Evolutionary conservation across 495 filamentous ascomycete species (phyloP), one percentile per base, ranked within the genome.

Genomic region (Coniosporium apollinis): DNA sequence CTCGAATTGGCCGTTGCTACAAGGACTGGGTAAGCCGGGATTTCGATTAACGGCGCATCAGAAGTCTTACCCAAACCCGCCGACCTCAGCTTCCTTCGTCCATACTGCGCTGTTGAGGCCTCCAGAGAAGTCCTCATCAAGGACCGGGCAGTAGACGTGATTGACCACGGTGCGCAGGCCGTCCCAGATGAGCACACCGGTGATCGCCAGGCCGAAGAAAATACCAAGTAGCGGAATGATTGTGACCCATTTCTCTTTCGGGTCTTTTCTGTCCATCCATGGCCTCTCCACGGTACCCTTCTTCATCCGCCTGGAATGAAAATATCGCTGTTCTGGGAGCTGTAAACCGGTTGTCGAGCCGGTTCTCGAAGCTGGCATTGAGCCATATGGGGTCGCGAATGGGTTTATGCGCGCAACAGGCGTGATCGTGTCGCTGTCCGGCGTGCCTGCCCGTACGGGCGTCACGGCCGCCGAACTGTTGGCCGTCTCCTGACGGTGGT

Each of bases 211-310:
- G 16, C 81, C 81, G 7, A 82, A 31, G 11, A 67, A 14, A 30
- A 86, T 61, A 15, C 81, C 79, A 17, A 80, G 50, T 29, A 82
- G 45, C 3, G 79, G 79, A 20, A 86, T 67, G 37, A 86, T 82
- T 15, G 74, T 82, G 3, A 81, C 74, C 82, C 81, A 86, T 60
- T 83, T 85, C 64, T 85, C 76, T 50, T 67, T 74, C 3, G 79
- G 75, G 48, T 86, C 79, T 34, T 64, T 70, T 43, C 71, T 68
- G 14, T 60, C 52, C 21, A 70, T 48, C 79, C 81, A 86, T 14
- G 79, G 75, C 50, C 74, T 70, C 42, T 82, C 68, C 11, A 76
- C 52, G 25, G 79, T 70, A 25, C 69, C 76, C 51, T 80, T 79
- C 51, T 66, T 68, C 22, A 87, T 60, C 38, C 79, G 57, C 28